These are phyloP conservation scores for Thalia dealbata DNA, from an alignment of 176 grass and related monocot genomes.

Conservation along the genomic window DNA sequence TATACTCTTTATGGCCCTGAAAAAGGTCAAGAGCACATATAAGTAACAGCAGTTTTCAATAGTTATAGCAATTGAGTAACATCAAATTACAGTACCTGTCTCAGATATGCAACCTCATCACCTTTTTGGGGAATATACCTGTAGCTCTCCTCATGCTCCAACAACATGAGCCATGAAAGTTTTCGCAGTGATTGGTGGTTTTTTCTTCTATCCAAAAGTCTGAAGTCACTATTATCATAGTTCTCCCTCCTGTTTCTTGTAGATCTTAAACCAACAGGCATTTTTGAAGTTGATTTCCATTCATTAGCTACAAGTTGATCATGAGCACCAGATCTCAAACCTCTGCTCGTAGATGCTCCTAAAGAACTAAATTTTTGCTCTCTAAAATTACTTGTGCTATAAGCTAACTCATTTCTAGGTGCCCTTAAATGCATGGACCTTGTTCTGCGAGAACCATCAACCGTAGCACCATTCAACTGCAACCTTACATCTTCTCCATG, in stretches of 20 bases:
- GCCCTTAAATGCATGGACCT: slow-evolving; percentile 31
- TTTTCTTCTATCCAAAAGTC: slow-evolving; percentile 43
- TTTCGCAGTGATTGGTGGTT: slow-evolving; percentile 32
- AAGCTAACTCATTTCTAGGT: slow-evolving; percentile 21
- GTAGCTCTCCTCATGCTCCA: slow-evolving; percentile 85
- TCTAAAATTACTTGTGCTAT: slow-evolving; percentile 26
- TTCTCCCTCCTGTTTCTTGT: slow-evolving; percentile 69
- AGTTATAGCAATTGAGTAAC: slow-evolving; percentile 3
- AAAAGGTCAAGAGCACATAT: slow-evolving; percentile 19
- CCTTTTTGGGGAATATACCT: slow-evolving; percentile 90
- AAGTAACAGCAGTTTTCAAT: slow-evolving; percentile 11
- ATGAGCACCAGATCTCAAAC: slow-evolving; percentile 26
- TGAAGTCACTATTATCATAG: slow-evolving; percentile 34
- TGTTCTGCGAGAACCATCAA: slow-evolving; percentile 41
- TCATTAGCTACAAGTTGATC: slow-evolving; percentile 33
- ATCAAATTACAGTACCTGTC: slow-evolving; percentile 55
- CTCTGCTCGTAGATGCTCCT: slow-evolving; percentile 67
- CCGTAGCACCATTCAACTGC: slow-evolving; percentile 35
- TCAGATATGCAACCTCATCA: slow-evolving; percentile 79
- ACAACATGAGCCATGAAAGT: slow-evolving; percentile 85
- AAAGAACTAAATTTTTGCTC: slow-evolving; percentile 41
- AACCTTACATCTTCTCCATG: slow-evolving; percentile 43
- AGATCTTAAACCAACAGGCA: slow-evolving; percentile 63
- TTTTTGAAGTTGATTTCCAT: slow-evolving; percentile 47
- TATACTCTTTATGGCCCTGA: slow-evolving; percentile 86